Evolutionary conservation across 108 stramenopile species (phyloP), one percentile per base, ranked within the genome.

Genomic region (Stephanodiscus triporus): DNA sequence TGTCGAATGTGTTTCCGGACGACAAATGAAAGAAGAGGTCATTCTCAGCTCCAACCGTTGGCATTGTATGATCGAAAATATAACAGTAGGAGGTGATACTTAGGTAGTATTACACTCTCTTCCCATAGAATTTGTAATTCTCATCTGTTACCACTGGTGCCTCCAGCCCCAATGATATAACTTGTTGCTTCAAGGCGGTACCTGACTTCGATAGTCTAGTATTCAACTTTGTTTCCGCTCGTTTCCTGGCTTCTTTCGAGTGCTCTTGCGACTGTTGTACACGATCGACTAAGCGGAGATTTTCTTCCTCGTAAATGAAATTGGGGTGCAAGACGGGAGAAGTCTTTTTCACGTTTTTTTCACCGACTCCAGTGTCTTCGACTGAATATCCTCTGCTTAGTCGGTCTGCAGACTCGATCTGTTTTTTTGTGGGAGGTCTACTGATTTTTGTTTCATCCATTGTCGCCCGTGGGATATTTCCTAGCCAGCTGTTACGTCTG

Each of bases 1-100:
- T 86, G 82, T 38, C 40, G n/a, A 26, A 27, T 14, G 82, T 60
- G 36, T 86, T 86, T 73, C 85, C 85, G 9, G 85, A 86, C 63
- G 67, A 77, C 9, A 57, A 30, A 57, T 57, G 30, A 57, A n/a
- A n/a, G n/a, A n/a, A n/a, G n/a, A n/a, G n/a, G n/a, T n/a, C 8
- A 45, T 45, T 45, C 13, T 13, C n/a, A n/a, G n/a, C n/a, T n/a
- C n/a, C n/a, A n/a, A n/a, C n/a, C n/a, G n/a, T n/a, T n/a, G n/a
- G n/a, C n/a, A n/a, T n/a, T 34, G 32, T 34, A 34, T 4, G 2
- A 34, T 34, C 4, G 32, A 34, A 34, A 34, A 20, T 53, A 2
- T 1, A 17, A 53, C 8, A 19, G 51, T 17, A 24, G 8, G 11
- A 34, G 51, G 20, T 53, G 19, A 16, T 49, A 2, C 48, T 49